Evolutionary conservation across 371 early-diverging fungal species (phyloP), one percentile per base, ranked within the genome.

Genomic region (Mortierella sp.): DNA sequence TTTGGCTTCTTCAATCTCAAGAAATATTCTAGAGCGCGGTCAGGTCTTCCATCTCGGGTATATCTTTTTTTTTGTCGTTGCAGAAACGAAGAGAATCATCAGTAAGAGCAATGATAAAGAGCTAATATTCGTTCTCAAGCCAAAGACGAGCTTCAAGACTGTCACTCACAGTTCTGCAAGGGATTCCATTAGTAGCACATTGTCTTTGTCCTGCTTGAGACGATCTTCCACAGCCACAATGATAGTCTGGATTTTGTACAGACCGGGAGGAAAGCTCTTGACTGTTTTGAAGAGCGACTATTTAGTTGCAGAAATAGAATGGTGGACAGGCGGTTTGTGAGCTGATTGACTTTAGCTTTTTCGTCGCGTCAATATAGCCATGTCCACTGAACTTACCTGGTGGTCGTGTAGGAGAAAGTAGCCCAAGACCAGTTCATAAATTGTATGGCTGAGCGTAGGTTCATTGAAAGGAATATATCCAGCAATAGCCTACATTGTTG

Each of bases 371-470:
- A 40, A 7, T 40, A 40, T n/a, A n/a, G n/a, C n/a, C n/a, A n/a
- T n/a, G n/a, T 40, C 0, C 10, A 40, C 15, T 10, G 40, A 40
- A 3, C 70, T 51, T 76, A 89, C 93, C 83, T 84, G 73, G 49
- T 87, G 88, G 78, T 94, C 93, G 47, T 86, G 84, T 56, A 88
- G 86, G 62, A 92, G 73, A 57, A 90, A 91, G 71, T 90, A 86
- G 2, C 89, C 91, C 43, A 98, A 81, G 0, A 96, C 92, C 82
- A 97, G 89, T 78, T 97, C 97, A 75, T 98, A 98, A 1, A 95
- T 87, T 1, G 94, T 90, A 61, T 86, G 88, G 29, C 92, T 88
- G 32, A 98, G 86, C 58, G 87, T 90, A n/a, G 94, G 93, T 7
- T 90, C 85, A n/a, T 86, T 85, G 40, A 88, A 86, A 22, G 99